Conservation (phyloP, 2,329 filamentous ascomycete genomes). For the Exophiala sp. region DNA sequence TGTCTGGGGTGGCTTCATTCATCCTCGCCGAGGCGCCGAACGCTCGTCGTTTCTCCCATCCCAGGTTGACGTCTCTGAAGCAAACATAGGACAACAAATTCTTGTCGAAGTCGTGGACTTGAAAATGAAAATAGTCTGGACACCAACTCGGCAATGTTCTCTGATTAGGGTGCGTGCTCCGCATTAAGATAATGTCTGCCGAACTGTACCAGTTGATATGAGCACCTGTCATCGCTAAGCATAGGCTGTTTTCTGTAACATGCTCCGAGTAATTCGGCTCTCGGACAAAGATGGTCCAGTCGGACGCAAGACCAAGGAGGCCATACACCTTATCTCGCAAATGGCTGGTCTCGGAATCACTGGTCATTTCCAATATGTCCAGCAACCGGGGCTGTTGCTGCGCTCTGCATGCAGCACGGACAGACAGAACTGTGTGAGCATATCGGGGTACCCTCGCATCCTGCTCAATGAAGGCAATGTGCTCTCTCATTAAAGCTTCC, state of each 20-base stretch:
- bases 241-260: conserved; percentile 15
- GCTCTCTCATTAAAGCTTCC: conserved; percentile 12
- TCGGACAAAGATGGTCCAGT: conserved; percentile 17
- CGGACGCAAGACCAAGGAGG: conserved; percentile 16
- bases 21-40: conserved; percentile 13
- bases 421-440: conserved; percentile 14
- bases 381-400: conserved; percentile 18
- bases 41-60: conserved; percentile 18
- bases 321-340: conserved; percentile 21
- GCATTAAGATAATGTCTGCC: conserved; percentile 19
- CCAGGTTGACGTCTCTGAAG: conserved; percentile 14
- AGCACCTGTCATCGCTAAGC: conserved; percentile 19
- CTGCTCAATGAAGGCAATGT: not conserved
- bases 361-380: conserved; percentile 18
- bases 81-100: conserved; percentile 15
- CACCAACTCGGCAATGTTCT: conserved; percentile 16
- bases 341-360: conserved; percentile 16
- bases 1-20: conserved; percentile 13
- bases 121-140: conserved; percentile 20
- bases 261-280: conserved; percentile 16
- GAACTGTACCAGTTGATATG: conserved; percentile 19
- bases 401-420: conserved; percentile 14
- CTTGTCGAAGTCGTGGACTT: conserved; percentile 11
- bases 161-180: conserved; percentile 8
- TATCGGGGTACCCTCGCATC: not conserved